Evolutionary conservation across 176 grass and related monocot species (phyloP), one percentile per base, ranked within the genome.

Genomic region (Elymus sibiricus): DNA sequence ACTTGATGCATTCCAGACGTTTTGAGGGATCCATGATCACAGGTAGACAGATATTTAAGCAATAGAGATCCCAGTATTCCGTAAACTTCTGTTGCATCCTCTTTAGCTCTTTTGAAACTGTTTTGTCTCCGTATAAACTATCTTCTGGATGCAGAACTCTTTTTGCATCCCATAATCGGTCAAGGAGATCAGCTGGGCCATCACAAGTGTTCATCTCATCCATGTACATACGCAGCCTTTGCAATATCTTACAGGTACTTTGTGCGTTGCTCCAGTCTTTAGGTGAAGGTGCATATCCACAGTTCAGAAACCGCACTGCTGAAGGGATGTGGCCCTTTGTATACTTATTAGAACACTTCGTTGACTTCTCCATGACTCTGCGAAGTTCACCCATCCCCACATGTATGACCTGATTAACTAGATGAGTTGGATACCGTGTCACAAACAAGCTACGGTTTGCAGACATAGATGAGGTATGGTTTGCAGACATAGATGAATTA

Each of bases 251-350:
- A 74, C 70, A 27, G 15, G 28, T 74, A 27, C 24, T 15, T 43
- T 13, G 7, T 39, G 27, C 16, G 40, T 72, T 71, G 68, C 68
- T 71, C 68, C 68, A 71, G 4, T 71, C 35, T 42, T 71, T 11
- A 71, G 35, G 35, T 71, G 68, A 71, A 46, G 70, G 70, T 74
- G 70, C 70, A 74, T 74, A 74, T 9, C 40, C 70, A 47, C 24
- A 14, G 70, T 74, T 74, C 7, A 43, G 70, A 74, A 74, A 47
- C 24, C 40, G 39, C 44, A 74, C 68, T 13, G 39, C 40, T 47
- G 70, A 74, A 74, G 70, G 70, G 44, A 74, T 74, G 70, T 74
- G 70, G 40, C 70, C 70, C 40, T 74, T 17, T 74, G 13, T 47
- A 44, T 47, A 46, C 3, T 46, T 74, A 27, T 46, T 74, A 27